Base-by-base conservation (phyloP, 2,329 filamentous ascomycete species). In the Hirsutella thompsonii region DNA sequence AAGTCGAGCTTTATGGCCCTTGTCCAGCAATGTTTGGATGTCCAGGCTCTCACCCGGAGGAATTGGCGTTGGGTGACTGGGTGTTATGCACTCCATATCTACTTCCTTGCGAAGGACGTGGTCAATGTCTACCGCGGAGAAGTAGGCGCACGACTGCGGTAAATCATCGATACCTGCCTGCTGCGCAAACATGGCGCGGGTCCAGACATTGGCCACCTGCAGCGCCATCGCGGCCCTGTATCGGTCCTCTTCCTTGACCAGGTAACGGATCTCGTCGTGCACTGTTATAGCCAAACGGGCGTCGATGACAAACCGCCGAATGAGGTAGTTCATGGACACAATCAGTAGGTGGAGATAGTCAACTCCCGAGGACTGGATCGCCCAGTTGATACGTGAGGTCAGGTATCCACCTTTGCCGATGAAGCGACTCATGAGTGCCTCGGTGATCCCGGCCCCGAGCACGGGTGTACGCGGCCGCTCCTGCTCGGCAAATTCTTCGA, bases 351-450 rank as follows among this genome's bases (percentile, higher is more conserved):
- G 92, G 2, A 98, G 74, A 59, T 98, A 98, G 60, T 98, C 93
- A 4, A 96, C 90, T 5, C 93, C 92, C 0, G 86, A 94, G 1
- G 89, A 95, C 55, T 98, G 92, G 51, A 98, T 96, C 3, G 92
- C 92, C 92, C 92, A 98, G 57, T 98, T 98, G 63, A 98, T 96
- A 28, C 93, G 81, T 16, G 84, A 93, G 1, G 92, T 95, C 66
- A 98, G 81, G 63, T 94, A 98, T 19, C 82, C 86, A 29, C 89
- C 88, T 55, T 86, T 92, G 60, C 75, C 85, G 52, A 98, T 80
- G 55, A 83, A 94, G 14, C 85, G 80, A 40, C 81, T 73, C 81
- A 94, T 93, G 18, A 98, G 67, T 0, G 93, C 92, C 63, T 98
- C 88, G 0, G 92, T 98, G 49, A 98, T 98, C 14, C 89, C 90